Evolutionary conservation across 306 rosid species (phyloP), one percentile per base, ranked within the genome.

Genomic region (Corylus americana): DNA sequence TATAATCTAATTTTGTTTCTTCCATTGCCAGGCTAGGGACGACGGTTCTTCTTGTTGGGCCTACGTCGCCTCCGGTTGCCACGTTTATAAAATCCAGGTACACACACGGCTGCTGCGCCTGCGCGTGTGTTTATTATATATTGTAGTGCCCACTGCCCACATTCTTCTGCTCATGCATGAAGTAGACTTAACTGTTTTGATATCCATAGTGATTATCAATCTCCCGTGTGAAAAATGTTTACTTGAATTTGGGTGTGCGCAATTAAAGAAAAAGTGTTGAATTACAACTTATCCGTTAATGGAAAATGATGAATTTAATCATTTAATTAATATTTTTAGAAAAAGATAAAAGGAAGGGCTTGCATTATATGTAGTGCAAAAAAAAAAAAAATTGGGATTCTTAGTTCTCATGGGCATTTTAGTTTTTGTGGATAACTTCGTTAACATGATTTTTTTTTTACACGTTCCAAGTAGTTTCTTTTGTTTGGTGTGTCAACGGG

Each of bases 21-120:
- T 29, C 55, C 18, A 50, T 13, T 67, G 17, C 58, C 83, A 90
- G 98, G 93, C 87, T 58, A 62, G 74, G 70, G 45, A 77, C 13
- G 91, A 89, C 49, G 70, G 29, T 69, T 75, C 77, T 70, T 89
- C 87, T 48, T 87, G 89, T 73, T 90, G 80, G 58, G 78, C 90
- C 73, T 92, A 91, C 86, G 78, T 94, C 53, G 98, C 98, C 72
- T 94, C 97, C 18, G 97, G 92, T 75, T 82, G 85, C 82, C 85
- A 84, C 45, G 62, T 94, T 78, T 92, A 81, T 79, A 91, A 87
- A 71, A 88, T 92, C 58, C 93, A 89, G 91, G 98, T 91, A 78
- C 58, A 11, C 27, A 18, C 42, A 18, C 17, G 25, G 35, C 5
- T n/a, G 35, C 13, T 11, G 53, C 74, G 1, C 12, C 13, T 11